Conservation (phyloP, 306 rosid species). For the Neltuma alba region DNA sequence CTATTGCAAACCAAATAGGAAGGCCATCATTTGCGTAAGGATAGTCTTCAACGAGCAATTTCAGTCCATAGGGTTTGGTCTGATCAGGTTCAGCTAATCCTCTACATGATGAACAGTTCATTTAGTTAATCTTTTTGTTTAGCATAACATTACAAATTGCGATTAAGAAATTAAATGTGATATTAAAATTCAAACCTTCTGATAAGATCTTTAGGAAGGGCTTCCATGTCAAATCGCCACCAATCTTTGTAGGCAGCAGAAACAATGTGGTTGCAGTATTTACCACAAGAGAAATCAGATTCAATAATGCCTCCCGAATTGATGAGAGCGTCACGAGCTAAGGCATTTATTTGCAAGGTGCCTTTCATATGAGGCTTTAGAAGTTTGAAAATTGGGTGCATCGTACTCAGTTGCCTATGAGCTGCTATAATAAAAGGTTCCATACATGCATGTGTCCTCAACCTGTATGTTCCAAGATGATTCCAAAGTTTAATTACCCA, state of each 20-base stretch:
- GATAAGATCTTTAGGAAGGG: conserved; percentile 47
- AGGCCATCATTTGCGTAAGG: conserved; percentile 87
- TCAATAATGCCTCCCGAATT: conserved; percentile 49
- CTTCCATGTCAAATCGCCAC: conserved; percentile 48
- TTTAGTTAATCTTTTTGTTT: too few relatives aligned
- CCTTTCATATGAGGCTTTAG: conserved; percentile 43
- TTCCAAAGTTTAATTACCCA: too few relatives aligned
- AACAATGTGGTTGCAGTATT: conserved; percentile 32
- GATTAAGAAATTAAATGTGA: too few relatives aligned
- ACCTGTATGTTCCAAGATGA: conserved; percentile 24
- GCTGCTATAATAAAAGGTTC: conserved; percentile 47
- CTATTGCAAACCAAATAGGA: conserved; percentile 68
- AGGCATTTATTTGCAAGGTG: conserved; percentile 48
- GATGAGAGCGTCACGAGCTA: conserved; percentile 49
- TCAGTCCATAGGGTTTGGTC: conserved; percentile 61
- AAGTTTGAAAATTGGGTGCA: conserved; percentile 47
- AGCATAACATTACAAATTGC: too few relatives aligned
- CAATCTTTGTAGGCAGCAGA: conserved; percentile 49
- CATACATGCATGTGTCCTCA: conserved; percentile 49
- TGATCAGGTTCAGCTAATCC: conserved; percentile 79
- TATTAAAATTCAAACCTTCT: conserved; percentile 27
- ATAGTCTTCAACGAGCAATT: conserved; percentile 50
- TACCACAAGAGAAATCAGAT: conserved; percentile 33
- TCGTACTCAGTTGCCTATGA: conserved; percentile 42
- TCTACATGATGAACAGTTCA: too few relatives aligned